phyloP scores from a whole-genome alignment of 73 alveolate genomes.

The Paramecium octaurelia region DNA sequence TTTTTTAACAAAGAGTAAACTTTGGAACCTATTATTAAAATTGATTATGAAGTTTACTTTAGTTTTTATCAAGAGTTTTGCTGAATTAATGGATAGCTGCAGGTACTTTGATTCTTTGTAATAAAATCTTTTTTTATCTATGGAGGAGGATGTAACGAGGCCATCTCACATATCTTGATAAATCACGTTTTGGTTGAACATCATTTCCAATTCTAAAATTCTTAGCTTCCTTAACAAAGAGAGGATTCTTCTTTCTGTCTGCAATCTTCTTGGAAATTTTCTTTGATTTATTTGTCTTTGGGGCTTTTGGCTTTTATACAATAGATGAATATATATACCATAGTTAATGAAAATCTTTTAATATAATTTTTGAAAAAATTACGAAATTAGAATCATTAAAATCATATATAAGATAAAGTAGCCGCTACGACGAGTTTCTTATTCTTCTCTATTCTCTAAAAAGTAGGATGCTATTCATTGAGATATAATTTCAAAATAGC shows the following conservation, averaged over 20 bases:
- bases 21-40: conserved; percentile 64
- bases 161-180: conserved; percentile 94
- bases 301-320: not conserved
- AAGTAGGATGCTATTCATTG: not conserved
- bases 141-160: conserved; percentile 96
- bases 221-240: conserved; percentile 71
- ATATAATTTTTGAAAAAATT: conserved; percentile 8
- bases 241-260: conserved; percentile 77
- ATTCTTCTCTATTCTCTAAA: not conserved
- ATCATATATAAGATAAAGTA: conserved; percentile 33
- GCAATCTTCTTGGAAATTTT: not conserved
- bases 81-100: conserved; percentile 88
- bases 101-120: conserved; percentile 96
- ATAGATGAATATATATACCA: not conserved
- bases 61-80: conserved; percentile 66
- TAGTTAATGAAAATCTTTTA: not conserved
- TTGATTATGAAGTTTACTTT: not conserved
- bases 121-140: conserved; percentile 96
- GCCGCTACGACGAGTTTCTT: not conserved
- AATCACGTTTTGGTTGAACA: conserved; percentile 84
- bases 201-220: conserved; percentile 96
- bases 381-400: not conserved
- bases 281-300: conserved; percentile 42
- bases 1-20: conserved; percentile 78
- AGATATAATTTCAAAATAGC: not conserved